Evolutionary conservation across 306 rosid species (phyloP).

Genomic region (Cajanus cajan): DNA sequence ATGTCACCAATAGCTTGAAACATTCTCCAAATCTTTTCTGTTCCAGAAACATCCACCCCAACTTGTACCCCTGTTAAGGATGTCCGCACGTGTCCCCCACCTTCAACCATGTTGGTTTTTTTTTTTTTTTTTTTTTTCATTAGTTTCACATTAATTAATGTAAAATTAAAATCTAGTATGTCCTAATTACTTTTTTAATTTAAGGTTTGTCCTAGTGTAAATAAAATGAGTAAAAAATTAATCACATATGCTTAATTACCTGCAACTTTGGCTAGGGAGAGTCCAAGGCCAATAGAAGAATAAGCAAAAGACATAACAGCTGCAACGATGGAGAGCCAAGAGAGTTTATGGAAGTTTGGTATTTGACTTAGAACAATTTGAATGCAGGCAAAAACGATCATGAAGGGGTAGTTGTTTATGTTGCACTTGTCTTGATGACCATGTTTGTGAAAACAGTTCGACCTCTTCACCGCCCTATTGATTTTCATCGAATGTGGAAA

Average conservation of each 20-base stretch:
- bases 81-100: conserved; percentile 50
- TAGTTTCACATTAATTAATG: too few relatives aligned
- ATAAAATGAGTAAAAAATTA: too few relatives aligned
- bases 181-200: too few relatives aligned
- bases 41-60: conserved; percentile 64
- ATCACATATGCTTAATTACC: conserved; percentile 35
- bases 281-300: conserved; percentile 73
- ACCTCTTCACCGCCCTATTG: conserved; percentile 66
- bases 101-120: background rate
- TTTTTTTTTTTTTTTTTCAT: background rate
- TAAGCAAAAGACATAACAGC: conserved; percentile 86
- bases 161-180: too few relatives aligned
- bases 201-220: background rate
- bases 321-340: conserved; percentile 80
- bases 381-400: conserved; percentile 63
- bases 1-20: conserved; percentile 83
- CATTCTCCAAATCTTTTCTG: conserved; percentile 60
- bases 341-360: conserved; percentile 71
- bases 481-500: background rate
- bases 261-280: conserved; percentile 61
- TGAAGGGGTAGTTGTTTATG: conserved; percentile 53
- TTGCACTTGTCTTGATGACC: conserved; percentile 58
- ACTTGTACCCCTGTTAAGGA: conserved; percentile 59
- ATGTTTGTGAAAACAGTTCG: conserved; percentile 75
- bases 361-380: conserved; percentile 69